A percentile compares a stretch with the other conserved stretches of the same genome.
Conservation (phyloP, 2,329 filamentous ascomycete species). For the Chaetothyriales sp. region DNA sequence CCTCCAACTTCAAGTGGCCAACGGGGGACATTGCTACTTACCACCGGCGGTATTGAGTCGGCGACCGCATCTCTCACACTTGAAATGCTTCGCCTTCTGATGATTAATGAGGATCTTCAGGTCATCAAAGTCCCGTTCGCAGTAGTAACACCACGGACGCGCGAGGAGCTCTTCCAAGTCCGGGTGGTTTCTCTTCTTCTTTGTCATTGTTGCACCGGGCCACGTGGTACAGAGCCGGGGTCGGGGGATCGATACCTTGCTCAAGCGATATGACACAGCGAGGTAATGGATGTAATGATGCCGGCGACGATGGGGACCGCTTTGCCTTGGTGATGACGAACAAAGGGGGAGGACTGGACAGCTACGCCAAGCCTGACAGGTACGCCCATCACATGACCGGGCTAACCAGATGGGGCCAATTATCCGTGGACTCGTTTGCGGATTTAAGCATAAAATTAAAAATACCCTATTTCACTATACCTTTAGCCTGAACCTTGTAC, state of each 20-base stretch:
- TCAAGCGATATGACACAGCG: neutral
- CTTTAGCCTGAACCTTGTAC: neutral
- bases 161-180: constrained; percentile 75
- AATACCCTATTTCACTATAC: too few species aligned
- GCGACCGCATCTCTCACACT: constrained; percentile 79
- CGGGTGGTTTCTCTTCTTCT: constrained; percentile 77
- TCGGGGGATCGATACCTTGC: neutral
- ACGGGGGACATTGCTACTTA: constrained; percentile 29
- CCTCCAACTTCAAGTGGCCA: neutral
- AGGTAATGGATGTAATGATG: neutral
- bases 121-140: constrained; percentile 97
- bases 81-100: constrained; percentile 99
- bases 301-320: too few species aligned
- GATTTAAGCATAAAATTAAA: too few species aligned
- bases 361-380: too few species aligned
- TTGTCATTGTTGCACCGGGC: constrained; percentile 45
- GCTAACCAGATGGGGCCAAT: too few species aligned
- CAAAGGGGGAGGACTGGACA: too few species aligned
- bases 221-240: too few species aligned
- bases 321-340: neutral
- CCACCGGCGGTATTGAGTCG: constrained; percentile 89
- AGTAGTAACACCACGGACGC: constrained; percentile 97
- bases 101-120: constrained; percentile 91
- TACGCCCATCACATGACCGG: too few species aligned
- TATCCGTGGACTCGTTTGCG: too few species aligned